These are phyloP conservation scores for Magnusiomyces paraingens DNA, from an alignment of 1,139 yeast genomes.

Conservation along the genomic window DNA sequence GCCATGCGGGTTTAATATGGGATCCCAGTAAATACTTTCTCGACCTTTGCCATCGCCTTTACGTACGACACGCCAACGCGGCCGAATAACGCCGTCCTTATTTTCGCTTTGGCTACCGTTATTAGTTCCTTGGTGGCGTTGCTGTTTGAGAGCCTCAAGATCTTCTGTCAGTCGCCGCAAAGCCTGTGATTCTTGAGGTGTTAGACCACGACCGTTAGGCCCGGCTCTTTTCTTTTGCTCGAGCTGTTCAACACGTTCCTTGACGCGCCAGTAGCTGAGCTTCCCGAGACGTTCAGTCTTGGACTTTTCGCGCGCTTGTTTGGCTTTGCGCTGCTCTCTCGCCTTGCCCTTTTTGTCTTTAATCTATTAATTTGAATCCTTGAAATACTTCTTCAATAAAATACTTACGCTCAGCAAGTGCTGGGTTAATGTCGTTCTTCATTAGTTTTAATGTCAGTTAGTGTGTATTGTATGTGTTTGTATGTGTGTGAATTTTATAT, in stretches of 20 bases:
- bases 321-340: conserved; percentile 23
- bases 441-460: conserved; percentile 5
- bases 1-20: conserved; percentile 26
- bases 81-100: conserved; percentile 6
- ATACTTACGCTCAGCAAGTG: conserved; percentile 22
- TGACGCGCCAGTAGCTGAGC: conserved; percentile 20
- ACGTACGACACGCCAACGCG: conserved; percentile 12
- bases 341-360: conserved; percentile 26
- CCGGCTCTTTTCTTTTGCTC: conserved; percentile 13
- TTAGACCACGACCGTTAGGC: neutral
- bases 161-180: conserved; percentile 21
- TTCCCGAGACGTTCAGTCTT: conserved; percentile 20
- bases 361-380: too few species aligned
- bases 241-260: conserved; percentile 21
- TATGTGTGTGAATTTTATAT: neutral
- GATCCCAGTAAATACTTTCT: conserved; percentile 28
- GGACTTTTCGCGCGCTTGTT: conserved; percentile 23
- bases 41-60: conserved; percentile 16
- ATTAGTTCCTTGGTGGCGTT: conserved; percentile 22
- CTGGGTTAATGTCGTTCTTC: conserved; percentile 20
- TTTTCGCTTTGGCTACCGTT: conserved; percentile 1
- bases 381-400: too few species aligned
- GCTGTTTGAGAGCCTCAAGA: conserved; percentile 20
- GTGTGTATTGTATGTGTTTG: neutral
- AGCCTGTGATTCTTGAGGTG: conserved; percentile 18